Evolutionary conservation across 2,329 filamentous ascomycete genomes (phyloP), one percentile per base, ranked within the genome.

Genomic region (Zymoseptoria pseudotritici): DNA sequence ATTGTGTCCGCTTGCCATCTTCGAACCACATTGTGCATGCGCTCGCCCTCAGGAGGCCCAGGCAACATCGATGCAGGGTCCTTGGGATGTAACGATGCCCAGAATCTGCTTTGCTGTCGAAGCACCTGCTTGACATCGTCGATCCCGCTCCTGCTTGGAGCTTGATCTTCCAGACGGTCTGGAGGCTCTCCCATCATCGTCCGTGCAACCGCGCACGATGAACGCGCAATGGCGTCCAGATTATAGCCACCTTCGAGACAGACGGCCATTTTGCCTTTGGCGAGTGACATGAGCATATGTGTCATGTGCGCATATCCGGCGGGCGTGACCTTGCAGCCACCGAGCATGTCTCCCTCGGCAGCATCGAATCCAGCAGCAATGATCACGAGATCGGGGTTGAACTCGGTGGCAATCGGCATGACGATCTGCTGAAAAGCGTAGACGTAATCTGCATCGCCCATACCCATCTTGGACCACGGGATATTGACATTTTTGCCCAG

Each of bases 221-320:
- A 97, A 59, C 89, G 86, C 0, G 94, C 96, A 60, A 99, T 99
- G 0, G 94, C 94, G 54, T 86, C 80, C 22, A 99, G 84, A 69
- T 97, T 97, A 75, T 99, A 99, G 8, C 94, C 94, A 21, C 94
- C 94, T 74, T 99, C 94, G 2, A 99, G 81, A 71, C 92, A 97
- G 8, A 97, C 93, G 2, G 90, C 89, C 13, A 99, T 82, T 71
- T 92, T 96, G 26, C 94, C 94, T 52, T 86, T 82, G 0, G 94
- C 93, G 20, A 99, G 80, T 2, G 90, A 91, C 92, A 97, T 97
- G 54, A 99, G 83, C 93, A 97, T 97, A 72, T 97, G 91, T 17
- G 94, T 97, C 94, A 99, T 97, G 71, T 99, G 93, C 13, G 92
- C 90, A 72, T 97, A 99, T 71, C 94, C 96, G 4, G 86, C 78